phyloP scores from a whole-genome alignment of 495 filamentous ascomycete genomes.

The Thermochaetoides thermophila region DNA sequence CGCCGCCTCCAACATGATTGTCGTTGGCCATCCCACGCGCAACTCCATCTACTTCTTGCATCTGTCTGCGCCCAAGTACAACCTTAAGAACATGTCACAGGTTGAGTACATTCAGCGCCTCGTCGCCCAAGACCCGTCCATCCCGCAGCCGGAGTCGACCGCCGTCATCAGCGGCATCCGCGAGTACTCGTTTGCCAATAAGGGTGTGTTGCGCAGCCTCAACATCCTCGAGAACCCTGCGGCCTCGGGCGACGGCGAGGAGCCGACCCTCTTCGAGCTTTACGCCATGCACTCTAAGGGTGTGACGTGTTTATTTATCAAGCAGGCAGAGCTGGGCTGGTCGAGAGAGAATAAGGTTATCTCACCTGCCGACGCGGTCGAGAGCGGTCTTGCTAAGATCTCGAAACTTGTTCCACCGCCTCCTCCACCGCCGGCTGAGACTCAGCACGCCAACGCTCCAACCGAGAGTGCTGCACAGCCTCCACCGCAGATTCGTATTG shows the following conservation, averaged over 20 bases:
- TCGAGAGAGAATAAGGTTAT: conserved; percentile 71
- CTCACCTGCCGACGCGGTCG: conserved; percentile 54
- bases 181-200: conserved; percentile 81
- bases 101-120: conserved; percentile 70
- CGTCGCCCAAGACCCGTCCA: conserved; percentile 49
- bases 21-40: conserved; percentile 87
- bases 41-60: conserved; percentile 97
- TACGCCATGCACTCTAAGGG: conserved; percentile 97
- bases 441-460: conserved; percentile 9
- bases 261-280: conserved; percentile 66
- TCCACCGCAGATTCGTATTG: conserved; percentile 22
- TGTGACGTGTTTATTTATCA: conserved; percentile 71
- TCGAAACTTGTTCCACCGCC: conserved; percentile 27
- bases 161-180: conserved; percentile 91
- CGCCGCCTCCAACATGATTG: conserved; percentile 73
- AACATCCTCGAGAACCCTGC: conserved; percentile 59
- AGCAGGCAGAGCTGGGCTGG: conserved; percentile 82
- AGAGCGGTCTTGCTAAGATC: conserved; percentile 42
- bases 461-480: conserved; percentile 5
- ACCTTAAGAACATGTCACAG: conserved; percentile 63
- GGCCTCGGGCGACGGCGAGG: conserved; percentile 37
- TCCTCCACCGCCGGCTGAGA: conserved; percentile 19
- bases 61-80: conserved; percentile 83
- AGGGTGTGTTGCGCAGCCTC: conserved; percentile 77
- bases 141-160: conserved; percentile 79